Evolutionary conservation across 805 yeast genomes (phyloP).

Genomic region (Monosporozyma unispora): DNA sequence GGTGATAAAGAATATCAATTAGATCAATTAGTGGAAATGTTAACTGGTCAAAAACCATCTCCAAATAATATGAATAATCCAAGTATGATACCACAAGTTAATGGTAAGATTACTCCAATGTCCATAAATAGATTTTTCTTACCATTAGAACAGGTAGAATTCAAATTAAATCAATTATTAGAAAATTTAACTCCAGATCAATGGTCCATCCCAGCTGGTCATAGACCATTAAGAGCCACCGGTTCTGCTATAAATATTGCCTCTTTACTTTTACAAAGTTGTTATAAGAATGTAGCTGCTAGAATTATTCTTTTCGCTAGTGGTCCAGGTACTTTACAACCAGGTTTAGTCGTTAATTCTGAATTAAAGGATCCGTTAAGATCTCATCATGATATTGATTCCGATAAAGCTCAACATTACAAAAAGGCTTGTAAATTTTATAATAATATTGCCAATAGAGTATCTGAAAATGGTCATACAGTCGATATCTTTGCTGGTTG

Average conservation of each 20-base stretch:
- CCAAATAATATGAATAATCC: conserved; percentile 11
- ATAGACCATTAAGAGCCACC: conserved; percentile 82
- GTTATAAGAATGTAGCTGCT: conserved; percentile 79
- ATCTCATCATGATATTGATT: conserved; percentile 94
- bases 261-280: conserved; percentile 66
- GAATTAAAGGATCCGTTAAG: conserved; percentile 93
- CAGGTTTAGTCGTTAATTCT: conserved; percentile 88
- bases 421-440: conserved; percentile 79
- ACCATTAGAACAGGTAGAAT: conserved; percentile 72
- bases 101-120: conserved; percentile 33
- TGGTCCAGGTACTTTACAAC: conserved; percentile 91
- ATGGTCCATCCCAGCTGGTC: conserved; percentile 81
- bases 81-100: conserved; percentile 15
- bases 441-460: conserved; percentile 62
- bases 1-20: conserved; percentile 75
- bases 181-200: conserved; percentile 73
- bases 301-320: conserved; percentile 85
- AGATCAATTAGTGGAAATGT: conserved; percentile 50
- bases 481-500: conserved; percentile 91
- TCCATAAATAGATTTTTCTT: conserved; percentile 56
- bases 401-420: conserved; percentile 80
- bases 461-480: conserved; percentile 65
- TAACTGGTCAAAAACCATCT: conserved; percentile 46
- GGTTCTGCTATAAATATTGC: conserved; percentile 91
- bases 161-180: conserved; percentile 67